Evolutionary conservation across 768 basidiomycete genomes (phyloP).

Genomic region (Rhizopogon vulgaris): DNA sequence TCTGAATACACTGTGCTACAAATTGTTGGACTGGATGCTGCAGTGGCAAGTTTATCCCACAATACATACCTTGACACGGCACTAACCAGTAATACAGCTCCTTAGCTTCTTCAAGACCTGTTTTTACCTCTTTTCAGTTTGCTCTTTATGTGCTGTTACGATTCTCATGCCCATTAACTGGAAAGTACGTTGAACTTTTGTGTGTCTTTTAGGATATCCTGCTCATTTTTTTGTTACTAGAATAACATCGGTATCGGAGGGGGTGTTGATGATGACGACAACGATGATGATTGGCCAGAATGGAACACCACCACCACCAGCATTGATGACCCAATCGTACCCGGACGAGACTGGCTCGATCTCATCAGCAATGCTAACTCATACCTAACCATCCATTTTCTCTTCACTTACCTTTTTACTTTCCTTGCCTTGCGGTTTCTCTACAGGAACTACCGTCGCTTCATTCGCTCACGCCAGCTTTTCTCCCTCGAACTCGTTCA

Average conservation of each 20-base stretch:
- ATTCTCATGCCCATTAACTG: conserved; percentile 96
- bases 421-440: conserved; percentile 80
- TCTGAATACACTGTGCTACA: conserved; percentile 93
- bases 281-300: conserved; percentile 41
- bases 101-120: conserved; percentile 95
- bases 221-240: conserved; percentile 27
- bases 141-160: conserved; percentile 72
- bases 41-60: conserved; percentile 61
- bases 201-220: neutral
- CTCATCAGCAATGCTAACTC: conserved; percentile 87
- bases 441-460: conserved; percentile 83
- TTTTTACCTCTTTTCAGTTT: conserved; percentile 85
- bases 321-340: conserved; percentile 20
- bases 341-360: conserved; percentile 68
- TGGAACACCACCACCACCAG: conserved; percentile 10
- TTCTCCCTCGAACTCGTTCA: conserved; percentile 94
- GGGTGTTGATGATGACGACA: conserved; percentile 30
- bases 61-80: neutral
- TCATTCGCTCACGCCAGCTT: conserved; percentile 85
- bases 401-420: conserved; percentile 95
- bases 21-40: conserved; percentile 95
- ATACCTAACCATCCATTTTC: conserved; percentile 80
- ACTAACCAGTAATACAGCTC: conserved; percentile 43
- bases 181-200: conserved; percentile 49
- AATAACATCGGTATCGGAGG: conserved; percentile 70